These are phyloP conservation scores for Calonectria multiphialidica DNA, from an alignment of 2,329 filamentous ascomycete species.

Conservation along the genomic window DNA sequence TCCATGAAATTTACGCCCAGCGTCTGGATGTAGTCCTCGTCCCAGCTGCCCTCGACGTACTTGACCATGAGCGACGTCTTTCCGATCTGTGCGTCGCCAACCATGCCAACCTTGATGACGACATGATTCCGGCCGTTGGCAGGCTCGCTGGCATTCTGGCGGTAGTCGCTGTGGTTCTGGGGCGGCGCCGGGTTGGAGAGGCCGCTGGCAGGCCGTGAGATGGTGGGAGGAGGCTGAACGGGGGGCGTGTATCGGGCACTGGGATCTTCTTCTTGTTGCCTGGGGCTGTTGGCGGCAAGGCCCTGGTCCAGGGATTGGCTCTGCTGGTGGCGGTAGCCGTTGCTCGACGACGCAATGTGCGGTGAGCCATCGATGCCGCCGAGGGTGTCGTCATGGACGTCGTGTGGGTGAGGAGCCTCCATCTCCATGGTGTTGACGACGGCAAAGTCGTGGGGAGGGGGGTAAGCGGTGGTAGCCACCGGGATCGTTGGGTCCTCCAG, in stretches of 20 bases:
- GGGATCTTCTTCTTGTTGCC: slow-evolving; percentile 56
- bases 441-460: slow-evolving; percentile 48
- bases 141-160: slow-evolving; percentile 52
- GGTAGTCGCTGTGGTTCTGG: slow-evolving; percentile 58
- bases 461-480: slow-evolving; percentile 35
- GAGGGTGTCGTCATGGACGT: slow-evolving; percentile 62
- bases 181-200: slow-evolving; percentile 58
- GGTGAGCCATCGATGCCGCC: slow-evolving; percentile 62
- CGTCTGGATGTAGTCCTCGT: slow-evolving; percentile 99
- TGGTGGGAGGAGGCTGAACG: slow-evolving; percentile 55
- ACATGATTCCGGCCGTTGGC: slow-evolving; percentile 76
- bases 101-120: slow-evolving; percentile 99
- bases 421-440: slow-evolving; percentile 64
- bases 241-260: slow-evolving; percentile 61
- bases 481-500: slow-evolving; percentile 57
- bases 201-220: slow-evolving; percentile 68
- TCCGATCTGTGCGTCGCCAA: slow-evolving; percentile 97
- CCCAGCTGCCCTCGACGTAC: slow-evolving; percentile 99
- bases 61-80: slow-evolving; percentile 99
- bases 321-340: slow-evolving; percentile 57
- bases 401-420: slow-evolving; percentile 41
- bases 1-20: slow-evolving; percentile 99
- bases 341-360: slow-evolving; percentile 51
- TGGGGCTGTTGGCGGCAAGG: slow-evolving; percentile 54
- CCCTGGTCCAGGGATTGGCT: slow-evolving; percentile 65